phyloP scores from a whole-genome alignment of 2,329 filamentous ascomycete genomes.

The Penicillium italicum region DNA sequence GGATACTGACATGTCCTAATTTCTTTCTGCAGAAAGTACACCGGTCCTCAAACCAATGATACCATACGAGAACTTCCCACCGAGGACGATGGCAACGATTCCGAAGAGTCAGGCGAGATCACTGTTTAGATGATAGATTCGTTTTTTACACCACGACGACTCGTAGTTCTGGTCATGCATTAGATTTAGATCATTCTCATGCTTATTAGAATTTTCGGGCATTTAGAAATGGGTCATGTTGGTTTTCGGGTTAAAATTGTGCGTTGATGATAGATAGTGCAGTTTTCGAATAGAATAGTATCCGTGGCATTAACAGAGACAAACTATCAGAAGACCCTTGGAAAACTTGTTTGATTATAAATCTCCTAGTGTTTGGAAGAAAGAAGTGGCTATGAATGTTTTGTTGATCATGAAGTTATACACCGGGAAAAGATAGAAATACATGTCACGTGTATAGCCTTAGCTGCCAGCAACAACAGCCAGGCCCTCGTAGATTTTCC shows the following conservation, averaged over 20 bases:
- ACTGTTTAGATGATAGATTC: slow-evolving; percentile 2
- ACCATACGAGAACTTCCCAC: slow-evolving; percentile 38
- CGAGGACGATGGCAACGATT: slow-evolving; percentile 29
- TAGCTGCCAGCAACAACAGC: slow-evolving; percentile 79
- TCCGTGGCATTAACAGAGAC: background rate
- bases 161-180: background rate
- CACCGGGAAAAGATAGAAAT: slow-evolving; percentile 11
- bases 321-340: background rate
- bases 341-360: background rate
- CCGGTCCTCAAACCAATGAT: slow-evolving; percentile 56
- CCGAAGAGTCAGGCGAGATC: slow-evolving; percentile 16
- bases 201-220: background rate
- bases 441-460: slow-evolving; percentile 17
- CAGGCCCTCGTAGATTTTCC: slow-evolving; percentile 87
- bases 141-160: background rate
- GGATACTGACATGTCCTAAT: slow-evolving; percentile 2
- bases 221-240: background rate
- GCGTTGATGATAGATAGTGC: background rate
- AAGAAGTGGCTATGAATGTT: slow-evolving; percentile 2
- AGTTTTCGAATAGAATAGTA: background rate
- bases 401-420: slow-evolving; percentile 9
- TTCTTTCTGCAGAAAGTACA: slow-evolving; percentile 50
- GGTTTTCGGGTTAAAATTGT: background rate
- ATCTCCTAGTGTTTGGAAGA: background rate
- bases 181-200: background rate